phyloP scores from a whole-genome alignment of 2,329 filamentous ascomycete genomes.

The Colletotrichum sp. region DNA sequence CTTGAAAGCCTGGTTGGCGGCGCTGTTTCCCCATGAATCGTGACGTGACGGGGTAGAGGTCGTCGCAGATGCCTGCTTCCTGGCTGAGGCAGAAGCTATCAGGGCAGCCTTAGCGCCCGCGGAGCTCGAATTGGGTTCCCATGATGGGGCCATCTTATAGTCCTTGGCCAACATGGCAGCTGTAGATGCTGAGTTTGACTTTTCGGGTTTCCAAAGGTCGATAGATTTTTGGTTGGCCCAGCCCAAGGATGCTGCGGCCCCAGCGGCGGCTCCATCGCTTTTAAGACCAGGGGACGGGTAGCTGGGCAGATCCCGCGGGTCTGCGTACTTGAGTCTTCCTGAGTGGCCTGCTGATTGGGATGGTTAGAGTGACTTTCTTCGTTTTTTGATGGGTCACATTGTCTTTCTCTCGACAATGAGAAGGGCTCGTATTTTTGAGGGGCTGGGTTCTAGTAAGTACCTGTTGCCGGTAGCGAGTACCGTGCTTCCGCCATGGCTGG shows the following conservation, averaged over 20 bases:
- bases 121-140: slow-evolving; percentile 67
- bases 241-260: slow-evolving; percentile 76
- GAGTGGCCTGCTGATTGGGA: slow-evolving; percentile 25
- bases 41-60: slow-evolving; percentile 44
- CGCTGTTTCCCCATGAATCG: slow-evolving; percentile 65
- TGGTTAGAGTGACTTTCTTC: not conserved
- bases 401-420: not conserved
- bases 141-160: slow-evolving; percentile 52
- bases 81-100: slow-evolving; percentile 50
- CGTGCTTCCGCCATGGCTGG: slow-evolving; percentile 20
- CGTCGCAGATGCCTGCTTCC: slow-evolving; percentile 45
- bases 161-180: slow-evolving; percentile 46
- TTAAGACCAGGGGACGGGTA: slow-evolving; percentile 71
- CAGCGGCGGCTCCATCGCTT: slow-evolving; percentile 65
- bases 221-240: slow-evolving; percentile 72
- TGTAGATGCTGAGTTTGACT: slow-evolving; percentile 54
- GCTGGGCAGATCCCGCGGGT: slow-evolving; percentile 75
- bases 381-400: not conserved
- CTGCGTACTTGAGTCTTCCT: slow-evolving; percentile 71
- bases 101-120: slow-evolving; percentile 78
- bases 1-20: slow-evolving; percentile 71
- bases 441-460: slow-evolving; percentile 13
- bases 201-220: slow-evolving; percentile 70
- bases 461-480: slow-evolving; percentile 17
- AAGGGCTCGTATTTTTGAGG: slow-evolving; percentile 6